Evolutionary conservation across 2,329 filamentous ascomycete species (phyloP), one percentile per base, ranked within the genome.

Genomic region (Plectosphaerella cucumerina): DNA sequence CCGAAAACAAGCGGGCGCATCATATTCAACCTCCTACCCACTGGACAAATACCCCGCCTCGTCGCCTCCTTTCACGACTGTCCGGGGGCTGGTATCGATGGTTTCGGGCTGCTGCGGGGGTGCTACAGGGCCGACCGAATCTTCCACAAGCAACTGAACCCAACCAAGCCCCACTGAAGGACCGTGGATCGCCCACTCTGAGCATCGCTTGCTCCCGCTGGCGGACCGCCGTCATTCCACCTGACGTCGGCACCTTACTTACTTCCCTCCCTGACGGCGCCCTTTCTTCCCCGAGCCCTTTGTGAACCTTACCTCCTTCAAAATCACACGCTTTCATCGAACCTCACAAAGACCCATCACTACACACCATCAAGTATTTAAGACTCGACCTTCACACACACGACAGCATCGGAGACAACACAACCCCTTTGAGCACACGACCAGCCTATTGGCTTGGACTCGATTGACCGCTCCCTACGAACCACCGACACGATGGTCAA

Each of bases 401-500:
- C 31, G 20, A 18, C 21, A 21, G 23, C 33, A 34, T 47, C 20
- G 44, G 35, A 31, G 26, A 35, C 44, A 26, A 9, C 9, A 47
- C 44, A 22, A 26, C 20, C 33, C 23, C 15, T n/a, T 39, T 20
- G 35, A 39, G 18, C 21, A 44, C 42, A 44, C 42, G 21, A 44
- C 42, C 21, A 44, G 42, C 20, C 42, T 21, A 44, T 31, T 31
- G 23, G 42, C 21, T 26, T 23, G 11, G 21, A 26, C n/a, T 15
- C 21, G 42, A 14, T 14, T 31, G 23, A 26, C 42, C 21, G 20
- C 20, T 22, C 20, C n/a, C 56, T 43, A 53, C 44, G 59, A 97
- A 12, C 56, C 42, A 53, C 44, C 57, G 55, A 60, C 70, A 82
- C 61, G 59, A 97, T 97, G 93, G 90, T 95, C 60, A 88, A 90